Evolutionary conservation across 2,329 filamentous ascomycete genomes (phyloP), one percentile per base, ranked within the genome.

Genomic region (Onygena corvina): DNA sequence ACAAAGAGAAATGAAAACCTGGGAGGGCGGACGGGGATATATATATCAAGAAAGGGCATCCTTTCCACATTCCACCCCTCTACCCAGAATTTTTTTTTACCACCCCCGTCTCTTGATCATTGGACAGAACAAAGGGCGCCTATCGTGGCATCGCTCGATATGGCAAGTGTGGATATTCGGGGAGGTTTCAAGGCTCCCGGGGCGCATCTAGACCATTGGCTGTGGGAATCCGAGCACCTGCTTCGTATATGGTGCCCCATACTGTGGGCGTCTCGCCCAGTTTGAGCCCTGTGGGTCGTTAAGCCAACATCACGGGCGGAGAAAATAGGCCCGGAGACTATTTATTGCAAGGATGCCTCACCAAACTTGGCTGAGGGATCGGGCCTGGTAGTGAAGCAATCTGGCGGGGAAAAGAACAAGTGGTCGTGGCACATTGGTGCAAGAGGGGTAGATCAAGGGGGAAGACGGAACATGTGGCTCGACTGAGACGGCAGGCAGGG

Each of bases 71-170:
- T 25, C 38, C 16, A 40, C 36, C 20, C 18, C 38, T n/a, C 38
- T 14, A 14, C 6, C 12, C 12, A 42, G 27, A 42, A 11, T 42
- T 42, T 42, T 21, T 42, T 42, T 27, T n/a, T 42, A 25, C 27
- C 27, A 25, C 36, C 27, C 21, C 38, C 27, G 38, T 23, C 36
- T 16, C 21, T 21, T 11, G 11, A n/a, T 7, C 27, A 42, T 42
- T 42, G 38, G 38, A 27, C 21, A 8, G 12, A 11, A 42, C 38
- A 14, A 25, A 14, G 38, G 11, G 38, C 38, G 38, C 38, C 38
- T 42, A 42, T 42, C 38, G 38, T 42, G 38, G 23, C 38, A 42
- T 42, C 21, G 38, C 38, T 27, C 38, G 38, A 42, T 27, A 42
- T 27, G 14, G 21, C 14, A 14, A 12, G 38, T 42, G 38, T 42